These are phyloP conservation scores for Xylogone sp. DNA, from an alignment of 2,329 filamentous ascomycete species.

Conservation along the genomic window DNA sequence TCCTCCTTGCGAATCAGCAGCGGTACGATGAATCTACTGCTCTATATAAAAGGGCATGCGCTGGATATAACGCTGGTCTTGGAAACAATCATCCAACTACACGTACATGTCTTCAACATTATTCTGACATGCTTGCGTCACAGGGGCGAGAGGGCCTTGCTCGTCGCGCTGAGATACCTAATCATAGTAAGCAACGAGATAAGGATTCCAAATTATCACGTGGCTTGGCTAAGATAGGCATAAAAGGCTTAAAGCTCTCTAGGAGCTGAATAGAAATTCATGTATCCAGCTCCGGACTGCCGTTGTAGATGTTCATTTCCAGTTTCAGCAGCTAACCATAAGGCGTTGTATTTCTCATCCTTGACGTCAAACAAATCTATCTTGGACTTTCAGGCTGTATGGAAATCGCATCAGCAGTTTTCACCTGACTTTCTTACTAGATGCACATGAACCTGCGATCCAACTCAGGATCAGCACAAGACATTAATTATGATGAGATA, in stretches of 20 bases:
- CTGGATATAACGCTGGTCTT: constrained; percentile 3
- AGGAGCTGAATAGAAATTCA: neutral
- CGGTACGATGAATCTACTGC: constrained; percentile 3
- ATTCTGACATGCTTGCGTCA: neutral
- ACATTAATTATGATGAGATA: too few species aligned
- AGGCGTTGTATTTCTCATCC: too few species aligned
- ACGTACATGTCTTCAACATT: neutral
- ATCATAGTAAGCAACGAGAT: neutral
- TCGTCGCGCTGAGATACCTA: neutral
- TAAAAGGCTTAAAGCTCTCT: neutral
- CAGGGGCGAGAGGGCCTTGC: neutral
- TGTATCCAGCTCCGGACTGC: too few species aligned
- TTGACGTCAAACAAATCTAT: too few species aligned
- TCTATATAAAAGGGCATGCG: constrained; percentile 7
- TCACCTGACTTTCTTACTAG: too few species aligned
- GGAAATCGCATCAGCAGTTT: too few species aligned
- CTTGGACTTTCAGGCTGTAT: too few species aligned
- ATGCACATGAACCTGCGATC: too few species aligned
- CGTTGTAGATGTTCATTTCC: too few species aligned
- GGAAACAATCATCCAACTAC: constrained; percentile 5
- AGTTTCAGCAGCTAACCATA: too few species aligned
- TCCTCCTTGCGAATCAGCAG: constrained; percentile 3
- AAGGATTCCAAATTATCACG: neutral
- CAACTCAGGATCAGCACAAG: too few species aligned
- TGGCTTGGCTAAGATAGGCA: neutral